Evolutionary conservation across 2,329 filamentous ascomycete genomes (phyloP), one percentile per base, ranked within the genome.

Genomic region (Phialemoniopsis sp.): DNA sequence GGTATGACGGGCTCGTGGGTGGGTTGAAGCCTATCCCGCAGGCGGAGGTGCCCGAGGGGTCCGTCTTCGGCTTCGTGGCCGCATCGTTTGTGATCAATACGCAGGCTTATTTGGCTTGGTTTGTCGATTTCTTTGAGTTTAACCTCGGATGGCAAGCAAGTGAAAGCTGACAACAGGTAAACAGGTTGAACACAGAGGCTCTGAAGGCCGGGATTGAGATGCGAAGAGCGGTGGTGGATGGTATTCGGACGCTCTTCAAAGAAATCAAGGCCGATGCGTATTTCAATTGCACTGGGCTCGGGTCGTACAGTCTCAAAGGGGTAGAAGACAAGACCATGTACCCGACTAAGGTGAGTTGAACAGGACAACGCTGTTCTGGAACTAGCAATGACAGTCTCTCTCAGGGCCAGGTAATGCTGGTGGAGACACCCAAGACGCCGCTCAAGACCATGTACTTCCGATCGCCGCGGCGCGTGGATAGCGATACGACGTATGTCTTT

Each of bases 401-500:
- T 26, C 38, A 53, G 39, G 57, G 57, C 1, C 57, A 59, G 47
- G 52, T 55, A 4, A 38, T 62, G 13, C 47, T 62, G 0, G 54
- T 62, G 7, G 61, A 66, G 14, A 58, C 63, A n/a, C 64, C 66
- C 1, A 55, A 56, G 12, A 43, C 39, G 1, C 62, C 62, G 5
- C 54, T 70, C 13, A 41, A 47, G 16, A 54, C 56, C 41, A 70
- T 70, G 65, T 60, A 61, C 40, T 59, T 69, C 46, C 62, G 66
- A 29, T 60, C 60, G 1, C 64, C 64, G 3, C 56, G 59, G 19
- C 58, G 67, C 18, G 55, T 67, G 13, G 61, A 66, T 38, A 61
- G 60, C 15, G 58, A 64, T 15, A 63, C 60, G 0, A 65, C 66
- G 0, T 69, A 71, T 40, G 55, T 72, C 7, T 70, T 72, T 43